These are phyloP conservation scores for Fusarium sp. DNA, from an alignment of 2,329 filamentous ascomycete genomes.

Conservation along the genomic window DNA sequence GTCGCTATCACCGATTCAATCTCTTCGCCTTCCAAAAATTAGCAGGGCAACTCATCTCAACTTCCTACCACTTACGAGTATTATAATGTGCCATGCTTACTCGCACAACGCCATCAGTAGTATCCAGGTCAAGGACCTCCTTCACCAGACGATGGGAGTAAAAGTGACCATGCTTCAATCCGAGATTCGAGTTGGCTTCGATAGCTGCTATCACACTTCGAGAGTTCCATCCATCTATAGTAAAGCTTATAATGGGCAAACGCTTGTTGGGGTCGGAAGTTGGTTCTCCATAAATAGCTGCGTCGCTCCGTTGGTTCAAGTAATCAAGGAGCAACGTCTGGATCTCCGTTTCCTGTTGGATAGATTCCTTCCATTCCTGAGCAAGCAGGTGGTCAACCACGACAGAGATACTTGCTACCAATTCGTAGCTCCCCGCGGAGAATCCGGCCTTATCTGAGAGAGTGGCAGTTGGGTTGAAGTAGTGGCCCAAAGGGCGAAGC, in stretches of 20 bases:
- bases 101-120: slow-evolving; percentile 72
- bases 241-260: slow-evolving; percentile 77
- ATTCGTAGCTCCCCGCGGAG: slow-evolving; percentile 78
- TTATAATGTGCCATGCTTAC: slow-evolving; percentile 83
- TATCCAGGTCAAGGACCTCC: slow-evolving; percentile 69
- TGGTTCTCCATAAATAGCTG: slow-evolving; percentile 71
- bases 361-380: slow-evolving; percentile 64
- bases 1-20: slow-evolving; percentile 11
- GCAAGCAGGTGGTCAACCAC: slow-evolving; percentile 72
- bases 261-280: slow-evolving; percentile 62
- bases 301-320: slow-evolving; percentile 63
- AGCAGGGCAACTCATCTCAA: neutral
- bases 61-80: slow-evolving; percentile 62
- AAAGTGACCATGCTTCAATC: slow-evolving; percentile 76
- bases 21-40: neutral
- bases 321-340: slow-evolving; percentile 72
- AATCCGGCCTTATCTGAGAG: slow-evolving; percentile 77
- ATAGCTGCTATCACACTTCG: slow-evolving; percentile 72
- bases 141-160: slow-evolving; percentile 74
- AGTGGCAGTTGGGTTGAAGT: slow-evolving; percentile 72
- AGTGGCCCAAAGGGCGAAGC: slow-evolving; percentile 71
- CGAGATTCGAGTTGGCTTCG: slow-evolving; percentile 70
- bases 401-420: slow-evolving; percentile 71
- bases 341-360: slow-evolving; percentile 70
- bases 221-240: slow-evolving; percentile 68